Conservation (phyloP, 352 stramenopile genomes). For the Paralagenidium karlingii region DNA sequence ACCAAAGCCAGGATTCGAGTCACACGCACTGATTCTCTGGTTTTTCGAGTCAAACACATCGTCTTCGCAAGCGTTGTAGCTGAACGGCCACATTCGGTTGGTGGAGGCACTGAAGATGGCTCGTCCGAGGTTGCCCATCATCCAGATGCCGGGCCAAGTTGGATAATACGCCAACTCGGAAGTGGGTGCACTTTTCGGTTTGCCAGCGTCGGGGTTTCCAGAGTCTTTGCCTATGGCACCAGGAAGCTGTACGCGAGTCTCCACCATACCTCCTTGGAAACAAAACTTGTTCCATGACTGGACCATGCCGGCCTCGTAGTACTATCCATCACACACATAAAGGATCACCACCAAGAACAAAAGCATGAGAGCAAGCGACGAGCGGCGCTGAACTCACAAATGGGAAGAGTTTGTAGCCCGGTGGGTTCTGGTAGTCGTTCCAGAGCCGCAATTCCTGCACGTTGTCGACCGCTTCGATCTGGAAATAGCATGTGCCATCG, state of each 20-base stretch:
- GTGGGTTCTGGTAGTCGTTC: conserved; percentile 32
- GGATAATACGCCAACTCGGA: conserved; percentile 30
- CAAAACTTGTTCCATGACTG: conserved; percentile 94
- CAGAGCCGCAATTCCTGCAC: conserved; percentile 57
- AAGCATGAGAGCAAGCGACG: not conserved
- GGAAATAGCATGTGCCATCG: conserved; percentile 30
- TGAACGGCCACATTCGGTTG: conserved; percentile 93
- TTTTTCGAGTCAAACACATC: conserved; percentile 65
- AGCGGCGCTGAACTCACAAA: conserved; percentile 5
- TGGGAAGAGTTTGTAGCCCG: conserved; percentile 9
- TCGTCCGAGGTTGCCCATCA: conserved; percentile 91
- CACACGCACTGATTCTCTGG: conserved; percentile 82
- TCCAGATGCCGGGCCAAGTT: conserved; percentile 91
- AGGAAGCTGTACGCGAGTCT: conserved; percentile 86
- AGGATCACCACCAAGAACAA: not conserved
- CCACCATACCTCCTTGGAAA: conserved; percentile 88
- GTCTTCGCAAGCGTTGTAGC: conserved; percentile 86
- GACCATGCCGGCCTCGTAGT: conserved; percentile 70
- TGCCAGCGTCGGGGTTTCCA: conserved; percentile 36
- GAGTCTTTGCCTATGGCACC: conserved; percentile 55
- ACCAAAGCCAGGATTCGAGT: conserved; percentile 83
- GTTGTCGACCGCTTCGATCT: conserved; percentile 26
- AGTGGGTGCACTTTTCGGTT: conserved; percentile 57
- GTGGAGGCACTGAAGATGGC: conserved; percentile 91
- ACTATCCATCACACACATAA: conserved; percentile 9